Base-by-base conservation (phyloP, 768 basidiomycete genomes). In the Calocera viscosa region DNA sequence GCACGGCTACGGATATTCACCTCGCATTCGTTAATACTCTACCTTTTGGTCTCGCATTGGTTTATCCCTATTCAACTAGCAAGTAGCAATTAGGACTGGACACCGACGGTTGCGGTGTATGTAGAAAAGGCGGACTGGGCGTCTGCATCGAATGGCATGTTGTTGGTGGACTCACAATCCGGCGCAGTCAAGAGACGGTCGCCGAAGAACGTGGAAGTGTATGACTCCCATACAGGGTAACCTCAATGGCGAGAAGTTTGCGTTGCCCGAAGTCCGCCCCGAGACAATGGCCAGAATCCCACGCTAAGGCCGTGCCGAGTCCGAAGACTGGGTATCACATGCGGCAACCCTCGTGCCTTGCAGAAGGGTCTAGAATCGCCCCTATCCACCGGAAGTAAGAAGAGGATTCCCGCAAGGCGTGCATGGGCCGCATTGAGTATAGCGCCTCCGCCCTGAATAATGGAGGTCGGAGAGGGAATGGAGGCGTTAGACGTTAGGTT, bases 1-100 rank as follows among this genome's bases (percentile, higher is more conserved):
- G 11, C 53, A 60, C 24, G 53, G 53, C 53, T 60, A 60, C 53
- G 53, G 14, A 60, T 60, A 60, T 22, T 24, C 43, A n/a, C 43
- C 24, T 24, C 53, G 53, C 53, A 60, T 60, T 60, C 53, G 53
- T 60, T 60, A 60, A 60, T 60, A 60, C 53, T 5, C 53, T 60
- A 32, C 53, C 53, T 32, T 22, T 60, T 26, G 16, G 19, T 47
- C 43, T 19, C 24, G 43, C 43, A 17, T 47, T 47, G 8, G 7
- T 47, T 47, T 17, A 8, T 47, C 16, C 24, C 43, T 19, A 8
- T 19, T 3, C 5, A 47, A 24, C 43, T 19, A 7, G 43, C 24
- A 47, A 47, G 43, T 47, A 47, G 43, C 43, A 47, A 60, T 60
- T 60, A 60, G 53, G 53, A 60, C 53, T 28, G 7, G 30, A 22